Base-by-base conservation (phyloP, 345 rosid species). In the Garcia nutans region DNA sequence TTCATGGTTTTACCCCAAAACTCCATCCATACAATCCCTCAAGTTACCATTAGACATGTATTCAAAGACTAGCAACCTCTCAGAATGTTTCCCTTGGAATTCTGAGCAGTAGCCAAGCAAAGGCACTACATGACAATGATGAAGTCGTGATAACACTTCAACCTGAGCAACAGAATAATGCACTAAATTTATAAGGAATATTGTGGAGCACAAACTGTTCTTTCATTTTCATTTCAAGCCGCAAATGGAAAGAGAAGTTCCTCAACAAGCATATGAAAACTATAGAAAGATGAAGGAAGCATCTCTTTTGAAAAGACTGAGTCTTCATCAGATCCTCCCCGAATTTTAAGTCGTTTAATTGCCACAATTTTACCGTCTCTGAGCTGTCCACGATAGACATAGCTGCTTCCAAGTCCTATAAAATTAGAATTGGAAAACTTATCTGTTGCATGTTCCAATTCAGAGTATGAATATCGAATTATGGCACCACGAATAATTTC, bases 61-160 rank as follows among this genome's bases (percentile, higher is more conserved):
- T 72, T 96, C 98, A 78, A 93, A 96, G 56, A 96, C 91, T 71
- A 96, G 90, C 74, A 96, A 88, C 83, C 95, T 89, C 84, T 92
- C 90, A 31, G 88, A 90, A 61, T 84, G 91, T 77, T 88, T 93
- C 70, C 97, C 99, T 49, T 79, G 86, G 83, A 81, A 89, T 74
- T 92, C 96, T 8, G 86, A 90, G 83, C 98, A 96, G 82, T 89
- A 96, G 61, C 99, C 99, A 57, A 92, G 81, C 77, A 96, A 83
- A 3, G 98, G 98, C 78, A 96, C 99, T 74, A 96, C 96, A 12
- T 93, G 98, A 82, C 89, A 93, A 74, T 96, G 99, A 83, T 96
- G 92, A 71, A 96, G 93, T 80, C 96, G 90, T 61, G 96, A 83
- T 69, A 96, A 81, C 71, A 96, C 78, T 82, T 93, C 92, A 33